Evolutionary conservation across 1,284 basidiomycete species (phyloP).

Genomic region (Malassezia slooffiae): DNA sequence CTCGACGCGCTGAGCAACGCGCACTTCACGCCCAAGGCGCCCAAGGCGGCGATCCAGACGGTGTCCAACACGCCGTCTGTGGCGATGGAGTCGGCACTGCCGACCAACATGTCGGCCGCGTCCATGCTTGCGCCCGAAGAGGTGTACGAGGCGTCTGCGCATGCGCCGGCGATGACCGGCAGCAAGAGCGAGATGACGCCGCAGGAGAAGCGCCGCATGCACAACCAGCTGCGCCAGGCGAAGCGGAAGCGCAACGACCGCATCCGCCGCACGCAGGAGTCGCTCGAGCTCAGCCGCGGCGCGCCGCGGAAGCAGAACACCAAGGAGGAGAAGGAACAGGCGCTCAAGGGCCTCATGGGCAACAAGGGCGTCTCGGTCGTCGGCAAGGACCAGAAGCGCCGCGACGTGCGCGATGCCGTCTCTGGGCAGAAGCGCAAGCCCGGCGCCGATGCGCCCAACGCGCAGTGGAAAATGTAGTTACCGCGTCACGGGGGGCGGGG

Average conservation of each 20-base stretch:
- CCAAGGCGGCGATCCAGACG: constrained; percentile 78
- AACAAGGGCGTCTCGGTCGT: constrained; percentile 36
- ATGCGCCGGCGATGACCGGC: constrained; percentile 31
- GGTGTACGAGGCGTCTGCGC: constrained; percentile 52
- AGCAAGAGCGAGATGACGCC: constrained; percentile 70
- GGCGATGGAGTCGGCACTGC: constrained; percentile 80
- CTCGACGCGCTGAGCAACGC: constrained; percentile 88
- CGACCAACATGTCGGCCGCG: constrained; percentile 62
- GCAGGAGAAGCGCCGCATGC: constrained; percentile 58
- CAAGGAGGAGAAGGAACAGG: constrained; percentile 40
- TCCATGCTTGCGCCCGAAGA: constrained; percentile 90
- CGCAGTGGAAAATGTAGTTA: constrained; percentile 15
- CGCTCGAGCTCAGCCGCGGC: constrained; percentile 56
- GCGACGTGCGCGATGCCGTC: constrained; percentile 2
- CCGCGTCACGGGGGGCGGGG: no score
- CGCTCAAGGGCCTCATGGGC: constrained; percentile 39
- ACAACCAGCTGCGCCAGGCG: constrained; percentile 50
- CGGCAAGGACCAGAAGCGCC: constrained; percentile 20
- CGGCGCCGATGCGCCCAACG: background rate
- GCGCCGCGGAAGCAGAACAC: constrained; percentile 21
- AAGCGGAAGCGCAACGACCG: constrained; percentile 65
- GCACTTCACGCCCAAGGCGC: constrained; percentile 88
- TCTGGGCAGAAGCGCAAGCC: background rate
- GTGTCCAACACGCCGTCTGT: constrained; percentile 73
- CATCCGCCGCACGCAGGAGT: constrained; percentile 54